phyloP scores from a whole-genome alignment of 2,329 filamentous ascomycete species.

The Leptosphaerulina australis region DNA sequence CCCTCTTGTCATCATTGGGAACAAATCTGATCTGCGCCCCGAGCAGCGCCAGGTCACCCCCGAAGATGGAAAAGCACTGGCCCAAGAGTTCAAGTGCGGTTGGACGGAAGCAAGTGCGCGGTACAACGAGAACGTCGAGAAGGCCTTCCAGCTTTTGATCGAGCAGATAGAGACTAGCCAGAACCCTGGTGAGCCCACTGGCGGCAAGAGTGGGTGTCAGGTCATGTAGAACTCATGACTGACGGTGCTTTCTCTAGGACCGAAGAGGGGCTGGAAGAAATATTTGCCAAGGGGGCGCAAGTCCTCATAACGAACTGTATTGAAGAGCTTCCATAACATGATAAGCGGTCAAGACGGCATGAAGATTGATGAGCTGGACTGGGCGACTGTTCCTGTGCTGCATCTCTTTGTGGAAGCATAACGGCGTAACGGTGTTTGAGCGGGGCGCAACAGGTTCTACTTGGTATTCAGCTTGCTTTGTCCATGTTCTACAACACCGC shows the following conservation, averaged over 20 bases:
- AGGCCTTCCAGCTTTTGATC: conserved; percentile 93
- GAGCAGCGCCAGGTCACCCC: conserved; percentile 90
- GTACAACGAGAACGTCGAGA: conserved; percentile 91
- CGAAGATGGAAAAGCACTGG: conserved; percentile 83
- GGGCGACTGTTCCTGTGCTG: neutral
- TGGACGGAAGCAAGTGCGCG: conserved; percentile 95
- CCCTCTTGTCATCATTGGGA: conserved; percentile 92
- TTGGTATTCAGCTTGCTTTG: conserved; percentile 15
- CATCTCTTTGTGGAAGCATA: conserved; percentile 17
- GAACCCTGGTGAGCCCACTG: conserved; percentile 82
- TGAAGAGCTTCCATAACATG: neutral
- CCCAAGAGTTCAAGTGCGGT: conserved; percentile 86
- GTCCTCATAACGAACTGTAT: neutral
- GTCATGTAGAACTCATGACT: conserved; percentile 71
- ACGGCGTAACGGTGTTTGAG: conserved; percentile 38
- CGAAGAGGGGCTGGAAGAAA: conserved; percentile 9
- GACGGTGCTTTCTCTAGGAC: conserved; percentile 13
- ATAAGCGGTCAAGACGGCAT: conserved; percentile 27
- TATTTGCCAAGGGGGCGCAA: neutral
- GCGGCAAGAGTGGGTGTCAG: conserved; percentile 70
- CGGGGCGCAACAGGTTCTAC: conserved; percentile 33
- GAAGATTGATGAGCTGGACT: conserved; percentile 16
- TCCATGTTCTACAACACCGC: neutral
- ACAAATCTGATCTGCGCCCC: conserved; percentile 92
- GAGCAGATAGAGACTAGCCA: conserved; percentile 93